A percentile compares a stretch with the other conserved stretches of the same genome.
phyloP scores from a whole-genome alignment of 805 yeast genomes.

The Teunomyces aglyptinius region DNA sequence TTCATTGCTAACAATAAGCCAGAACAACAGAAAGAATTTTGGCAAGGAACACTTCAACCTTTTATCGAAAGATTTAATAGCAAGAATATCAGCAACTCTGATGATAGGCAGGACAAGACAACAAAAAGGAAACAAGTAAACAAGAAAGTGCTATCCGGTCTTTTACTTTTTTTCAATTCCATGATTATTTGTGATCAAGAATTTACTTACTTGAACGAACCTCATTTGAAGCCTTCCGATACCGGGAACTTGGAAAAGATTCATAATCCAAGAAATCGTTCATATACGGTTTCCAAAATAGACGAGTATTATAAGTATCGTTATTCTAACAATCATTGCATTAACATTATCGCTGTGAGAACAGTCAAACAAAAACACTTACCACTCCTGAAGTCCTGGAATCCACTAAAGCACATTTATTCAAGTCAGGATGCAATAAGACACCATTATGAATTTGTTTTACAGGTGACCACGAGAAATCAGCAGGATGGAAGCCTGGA shows the following conservation, averaged over 20 bases:
- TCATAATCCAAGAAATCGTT: neutral
- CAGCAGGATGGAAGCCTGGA: conserved; percentile 14
- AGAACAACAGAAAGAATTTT: conserved; percentile 54
- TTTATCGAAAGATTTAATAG: conserved; percentile 77
- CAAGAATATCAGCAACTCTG: conserved; percentile 67
- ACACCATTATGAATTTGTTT: conserved; percentile 46
- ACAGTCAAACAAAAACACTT: conserved; percentile 12
- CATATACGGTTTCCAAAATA: neutral
- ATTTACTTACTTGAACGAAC: conserved; percentile 38
- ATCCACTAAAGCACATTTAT: conserved; percentile 11
- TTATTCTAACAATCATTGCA: conserved; percentile 54
- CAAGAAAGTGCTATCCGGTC: conserved; percentile 56
- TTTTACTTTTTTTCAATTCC: conserved; percentile 71
- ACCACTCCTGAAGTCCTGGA: conserved; percentile 13
- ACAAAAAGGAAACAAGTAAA: conserved; percentile 59
- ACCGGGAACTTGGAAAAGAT: conserved; percentile 36
- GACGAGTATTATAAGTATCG: conserved; percentile 25
- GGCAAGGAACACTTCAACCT: conserved; percentile 77
- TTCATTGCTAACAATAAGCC: conserved; percentile 53
- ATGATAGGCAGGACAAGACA: conserved; percentile 73
- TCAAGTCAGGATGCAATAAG: conserved; percentile 5
- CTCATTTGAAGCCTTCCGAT: conserved; percentile 36
- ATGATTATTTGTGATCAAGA: conserved; percentile 66
- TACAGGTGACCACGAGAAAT: conserved; percentile 38
- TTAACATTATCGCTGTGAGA: conserved; percentile 70